phyloP scores from a whole-genome alignment of 169 alveolate genomes.

The Cryptosporidium felis region DNA sequence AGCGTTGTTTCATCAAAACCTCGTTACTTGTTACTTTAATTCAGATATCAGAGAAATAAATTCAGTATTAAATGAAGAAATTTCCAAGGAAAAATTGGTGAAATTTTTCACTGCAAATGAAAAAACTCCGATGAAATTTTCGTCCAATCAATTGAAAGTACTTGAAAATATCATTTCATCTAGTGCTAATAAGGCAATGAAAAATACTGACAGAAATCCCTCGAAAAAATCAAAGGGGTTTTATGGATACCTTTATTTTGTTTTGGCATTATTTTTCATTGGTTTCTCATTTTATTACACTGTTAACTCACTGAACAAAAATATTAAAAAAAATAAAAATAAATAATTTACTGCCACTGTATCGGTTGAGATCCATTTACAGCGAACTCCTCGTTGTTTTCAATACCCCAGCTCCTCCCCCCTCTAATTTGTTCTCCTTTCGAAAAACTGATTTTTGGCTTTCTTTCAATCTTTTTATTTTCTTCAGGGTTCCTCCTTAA shows the following conservation, averaged over 20 bases:
- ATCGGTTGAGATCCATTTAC: constrained; percentile 32
- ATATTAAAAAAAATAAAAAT: not conserved
- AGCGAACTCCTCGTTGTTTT: not conserved
- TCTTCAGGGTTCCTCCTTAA: constrained; percentile 10
- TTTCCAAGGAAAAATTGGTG: not conserved
- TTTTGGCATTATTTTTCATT: constrained; percentile 7
- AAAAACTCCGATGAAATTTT: constrained; percentile 37
- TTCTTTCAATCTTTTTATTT: not conserved
- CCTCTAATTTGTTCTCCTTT: constrained; percentile 63
- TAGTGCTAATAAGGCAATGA: not conserved
- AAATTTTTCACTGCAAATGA: not conserved
- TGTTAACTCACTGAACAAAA: not conserved
- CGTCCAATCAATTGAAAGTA: constrained; percentile 3
- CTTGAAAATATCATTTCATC: constrained; percentile 19
- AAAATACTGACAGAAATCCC: not conserved
- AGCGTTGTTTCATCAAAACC: constrained; percentile 59
- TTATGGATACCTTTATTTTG: constrained; percentile 28
- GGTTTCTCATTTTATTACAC: constrained; percentile 25
- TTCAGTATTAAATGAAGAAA: not conserved
- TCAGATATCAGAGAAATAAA: not conserved
- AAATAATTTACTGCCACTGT: constrained; percentile 41
- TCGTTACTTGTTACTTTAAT: constrained; percentile 65
- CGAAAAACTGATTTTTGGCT: constrained; percentile 2
- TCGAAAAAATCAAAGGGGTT: not conserved
- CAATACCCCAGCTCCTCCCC: constrained; percentile 22